Conservation (phyloP, 768 basidiomycete species). For the Cystofilobasidium bisporidii region DNA sequence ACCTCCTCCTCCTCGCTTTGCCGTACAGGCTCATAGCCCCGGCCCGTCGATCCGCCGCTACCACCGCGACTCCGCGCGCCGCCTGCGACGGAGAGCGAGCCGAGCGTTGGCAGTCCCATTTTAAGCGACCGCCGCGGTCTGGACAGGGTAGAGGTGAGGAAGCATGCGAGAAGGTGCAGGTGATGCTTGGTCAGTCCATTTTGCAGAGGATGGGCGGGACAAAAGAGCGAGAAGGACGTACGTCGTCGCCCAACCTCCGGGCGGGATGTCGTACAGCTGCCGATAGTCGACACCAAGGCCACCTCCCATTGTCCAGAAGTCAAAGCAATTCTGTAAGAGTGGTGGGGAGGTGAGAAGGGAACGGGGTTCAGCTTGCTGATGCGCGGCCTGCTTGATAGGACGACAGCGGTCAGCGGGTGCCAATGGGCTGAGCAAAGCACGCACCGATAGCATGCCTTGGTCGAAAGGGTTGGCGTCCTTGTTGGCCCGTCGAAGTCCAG, state of each 20-base stretch:
- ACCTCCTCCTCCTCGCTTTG: neutral
- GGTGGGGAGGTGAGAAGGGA: neutral
- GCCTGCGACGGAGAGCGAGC: neutral
- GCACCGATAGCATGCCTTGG: constrained; percentile 49
- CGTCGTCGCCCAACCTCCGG: constrained; percentile 49
- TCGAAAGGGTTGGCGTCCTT: constrained; percentile 87
- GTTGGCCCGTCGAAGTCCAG: constrained; percentile 67
- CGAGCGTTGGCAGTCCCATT: neutral
- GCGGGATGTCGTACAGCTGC: constrained; percentile 74
- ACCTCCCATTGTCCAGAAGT: constrained; percentile 83
- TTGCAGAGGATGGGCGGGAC: too few relatives aligned
- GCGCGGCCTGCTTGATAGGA: too few relatives aligned
- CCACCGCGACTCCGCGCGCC: neutral
- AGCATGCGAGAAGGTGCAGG: neutral
- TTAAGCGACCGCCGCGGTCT: neutral
- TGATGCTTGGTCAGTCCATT: too few relatives aligned
- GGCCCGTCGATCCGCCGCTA: neutral
- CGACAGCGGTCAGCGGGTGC: neutral
- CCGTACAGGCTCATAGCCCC: neutral
- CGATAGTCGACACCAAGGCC: constrained; percentile 88
- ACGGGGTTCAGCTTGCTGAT: neutral
- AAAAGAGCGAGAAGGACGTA: neutral
- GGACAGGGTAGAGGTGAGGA: neutral
- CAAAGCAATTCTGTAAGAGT: constrained; percentile 45
- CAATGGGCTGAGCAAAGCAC: constrained; percentile 14